Percentiles rank a stretch among this genome's conserved stretches.
Conservation (phyloP, 495 filamentous ascomycete species). For the Sordaria brevicollis region DNA sequence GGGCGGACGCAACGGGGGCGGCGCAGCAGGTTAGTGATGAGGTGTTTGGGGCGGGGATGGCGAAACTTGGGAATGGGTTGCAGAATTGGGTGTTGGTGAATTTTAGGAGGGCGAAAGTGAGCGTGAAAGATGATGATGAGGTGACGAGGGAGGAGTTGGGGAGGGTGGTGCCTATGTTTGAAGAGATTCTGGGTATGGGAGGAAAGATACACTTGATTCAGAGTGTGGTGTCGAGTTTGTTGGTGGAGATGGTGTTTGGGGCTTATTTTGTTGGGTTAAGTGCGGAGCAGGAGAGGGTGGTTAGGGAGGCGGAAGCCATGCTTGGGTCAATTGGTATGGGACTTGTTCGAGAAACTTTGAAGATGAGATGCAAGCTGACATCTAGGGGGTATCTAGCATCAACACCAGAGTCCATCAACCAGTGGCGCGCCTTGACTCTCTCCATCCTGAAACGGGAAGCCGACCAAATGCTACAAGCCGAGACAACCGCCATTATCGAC, state of each 20-base stretch:
- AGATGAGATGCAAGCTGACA: not conserved
- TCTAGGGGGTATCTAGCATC: constrained; percentile 11
- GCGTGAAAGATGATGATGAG: constrained; percentile 27
- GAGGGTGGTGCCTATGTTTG: constrained; percentile 39
- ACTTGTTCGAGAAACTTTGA: not conserved
- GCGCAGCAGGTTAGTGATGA: constrained; percentile 44
- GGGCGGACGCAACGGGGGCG: constrained; percentile 20
- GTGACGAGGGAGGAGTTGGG: constrained; percentile 27
- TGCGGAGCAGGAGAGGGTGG: constrained; percentile 27
- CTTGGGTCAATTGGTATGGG: constrained; percentile 37
- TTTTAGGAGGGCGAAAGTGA: constrained; percentile 42
- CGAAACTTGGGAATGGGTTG: constrained; percentile 41
- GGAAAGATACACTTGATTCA: constrained; percentile 44
- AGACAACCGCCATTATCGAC: constrained; percentile 26
- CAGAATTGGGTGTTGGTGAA: constrained; percentile 49
- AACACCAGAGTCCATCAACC: constrained; percentile 38
- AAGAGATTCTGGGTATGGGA: constrained; percentile 28
- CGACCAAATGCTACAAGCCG: constrained; percentile 28
- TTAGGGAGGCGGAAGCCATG: constrained; percentile 35
- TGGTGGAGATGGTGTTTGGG: constrained; percentile 41
- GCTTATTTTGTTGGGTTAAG: constrained; percentile 43
- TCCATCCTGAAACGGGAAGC: constrained; percentile 38
- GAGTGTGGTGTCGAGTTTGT: constrained; percentile 37
- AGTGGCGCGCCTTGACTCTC: constrained; percentile 45
- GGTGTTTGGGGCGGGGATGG: constrained; percentile 37